Percentiles rank a stretch among this genome's conserved stretches.
Evolutionary conservation across 345 rosid species (phyloP).

Genomic region (Geranium brycei): DNA sequence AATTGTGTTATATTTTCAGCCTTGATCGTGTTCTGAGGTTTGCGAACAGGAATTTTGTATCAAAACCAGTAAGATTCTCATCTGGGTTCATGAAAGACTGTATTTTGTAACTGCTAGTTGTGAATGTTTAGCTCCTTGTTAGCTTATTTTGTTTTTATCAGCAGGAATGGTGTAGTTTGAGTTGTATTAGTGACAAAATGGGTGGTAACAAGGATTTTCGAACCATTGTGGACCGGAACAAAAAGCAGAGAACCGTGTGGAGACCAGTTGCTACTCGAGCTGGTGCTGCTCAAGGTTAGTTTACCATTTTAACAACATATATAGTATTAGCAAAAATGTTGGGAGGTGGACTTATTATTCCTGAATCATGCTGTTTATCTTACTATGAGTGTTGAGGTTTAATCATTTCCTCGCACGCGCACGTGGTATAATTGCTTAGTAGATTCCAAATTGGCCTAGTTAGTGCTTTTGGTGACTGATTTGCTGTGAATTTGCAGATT

Average conservation of each 20-base stretch:
- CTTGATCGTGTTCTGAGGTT: slow-evolving; percentile 23
- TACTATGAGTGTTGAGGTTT: not conserved
- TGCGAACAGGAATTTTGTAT: slow-evolving; percentile 19
- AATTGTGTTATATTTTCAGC: slow-evolving; percentile 19
- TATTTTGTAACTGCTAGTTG: not conserved
- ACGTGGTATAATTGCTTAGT: not conserved
- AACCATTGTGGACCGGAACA: slow-evolving; percentile 17
- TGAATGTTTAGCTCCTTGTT: slow-evolving; percentile 1
- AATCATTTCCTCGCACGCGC: too few species aligned
- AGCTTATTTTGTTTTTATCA: too few species aligned
- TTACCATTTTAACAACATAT: not conserved
- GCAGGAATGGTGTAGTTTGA: slow-evolving; percentile 20
- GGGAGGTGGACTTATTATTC: not conserved
- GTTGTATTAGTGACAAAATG: slow-evolving; percentile 15
- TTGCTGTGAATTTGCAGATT: not conserved
- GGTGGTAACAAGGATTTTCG: slow-evolving; percentile 15
- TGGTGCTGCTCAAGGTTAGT: slow-evolving; percentile 36
- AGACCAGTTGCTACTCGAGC: slow-evolving; percentile 42
- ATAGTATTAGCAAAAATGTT: not conserved
- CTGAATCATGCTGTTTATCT: not conserved
- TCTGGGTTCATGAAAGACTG: slow-evolving; percentile 19
- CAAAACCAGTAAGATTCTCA: slow-evolving; percentile 20
- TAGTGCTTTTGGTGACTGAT: not conserved
- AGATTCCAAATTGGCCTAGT: not conserved
- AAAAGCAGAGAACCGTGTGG: slow-evolving; percentile 38